Percentiles rank a stretch among this genome's conserved stretches.
Evolutionary conservation across 305 asterid genomes (phyloP).

Genomic region (Fraxinus sp.): DNA sequence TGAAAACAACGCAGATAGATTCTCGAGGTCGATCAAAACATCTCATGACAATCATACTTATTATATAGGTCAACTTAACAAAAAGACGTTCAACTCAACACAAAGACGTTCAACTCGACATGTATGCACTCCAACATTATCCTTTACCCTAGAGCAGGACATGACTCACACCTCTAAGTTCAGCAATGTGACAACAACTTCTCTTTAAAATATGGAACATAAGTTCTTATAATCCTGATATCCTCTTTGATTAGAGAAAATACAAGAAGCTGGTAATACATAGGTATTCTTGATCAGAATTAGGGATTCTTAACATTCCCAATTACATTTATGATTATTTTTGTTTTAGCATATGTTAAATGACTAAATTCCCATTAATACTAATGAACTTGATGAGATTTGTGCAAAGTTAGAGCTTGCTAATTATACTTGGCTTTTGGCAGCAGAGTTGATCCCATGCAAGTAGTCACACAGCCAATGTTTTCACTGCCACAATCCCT

Average conservation of each 20-base stretch:
- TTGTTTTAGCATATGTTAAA: not conserved
- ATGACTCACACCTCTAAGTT: not conserved
- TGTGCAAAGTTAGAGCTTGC: not conserved
- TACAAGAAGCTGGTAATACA: not conserved
- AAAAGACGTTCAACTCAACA: too few relatives aligned
- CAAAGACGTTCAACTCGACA: not conserved
- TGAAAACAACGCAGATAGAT: not conserved
- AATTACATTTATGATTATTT: not conserved
- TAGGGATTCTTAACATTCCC: not conserved
- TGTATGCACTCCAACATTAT: not conserved
- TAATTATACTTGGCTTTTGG: not conserved
- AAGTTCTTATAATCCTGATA: not conserved
- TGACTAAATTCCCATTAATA: not conserved
- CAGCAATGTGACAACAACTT: not conserved
- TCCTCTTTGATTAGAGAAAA: not conserved
- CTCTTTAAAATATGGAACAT: not conserved
- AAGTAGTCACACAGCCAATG: slow-evolving; percentile 4
- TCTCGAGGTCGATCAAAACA: not conserved
- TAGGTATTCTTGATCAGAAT: not conserved
- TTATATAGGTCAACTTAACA: not conserved
- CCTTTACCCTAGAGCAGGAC: not conserved
- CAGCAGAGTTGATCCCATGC: not conserved
- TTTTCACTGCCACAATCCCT: slow-evolving; percentile 1
- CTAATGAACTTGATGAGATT: not conserved
- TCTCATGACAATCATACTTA: not conserved